These are phyloP conservation scores for Flagelloscypha sp. DNA, from an alignment of 768 basidiomycete genomes.

Conservation along the genomic window DNA sequence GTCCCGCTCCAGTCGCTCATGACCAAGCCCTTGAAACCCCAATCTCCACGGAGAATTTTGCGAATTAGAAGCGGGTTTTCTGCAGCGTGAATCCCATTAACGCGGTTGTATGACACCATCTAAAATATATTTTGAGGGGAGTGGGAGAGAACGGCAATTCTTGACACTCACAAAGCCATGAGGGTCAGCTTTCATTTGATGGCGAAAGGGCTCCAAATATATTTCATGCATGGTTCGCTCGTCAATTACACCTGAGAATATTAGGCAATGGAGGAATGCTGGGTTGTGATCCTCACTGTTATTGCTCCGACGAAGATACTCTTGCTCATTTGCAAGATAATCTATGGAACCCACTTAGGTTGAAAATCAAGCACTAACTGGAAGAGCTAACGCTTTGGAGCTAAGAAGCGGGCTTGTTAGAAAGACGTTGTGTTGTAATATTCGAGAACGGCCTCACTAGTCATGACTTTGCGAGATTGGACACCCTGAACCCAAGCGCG, in stretches of 20 bases:
- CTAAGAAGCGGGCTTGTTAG: too few species aligned
- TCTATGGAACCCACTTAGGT: too few species aligned
- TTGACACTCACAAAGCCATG: slow-evolving; percentile 54
- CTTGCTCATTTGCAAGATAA: slow-evolving; percentile 56
- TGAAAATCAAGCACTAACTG: slow-evolving; percentile 2
- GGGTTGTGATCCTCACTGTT: slow-evolving; percentile 29
- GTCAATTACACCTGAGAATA: slow-evolving; percentile 35
- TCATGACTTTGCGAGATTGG: slow-evolving; percentile 47
- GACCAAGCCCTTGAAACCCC: slow-evolving; percentile 33
- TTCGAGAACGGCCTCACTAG: too few species aligned
- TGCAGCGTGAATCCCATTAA: slow-evolving; percentile 32
- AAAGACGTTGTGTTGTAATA: too few species aligned
- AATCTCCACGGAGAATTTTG: slow-evolving; percentile 32
- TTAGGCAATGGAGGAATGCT: slow-evolving; percentile 21
- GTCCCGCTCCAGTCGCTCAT: slow-evolving; percentile 35
- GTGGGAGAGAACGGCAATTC: too few species aligned
- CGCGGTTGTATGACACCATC: slow-evolving; percentile 33
- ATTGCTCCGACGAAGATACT: slow-evolving; percentile 34
- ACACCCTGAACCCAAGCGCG: slow-evolving; percentile 56
- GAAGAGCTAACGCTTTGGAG: slow-evolving; percentile 14
- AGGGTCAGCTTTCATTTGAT: slow-evolving; percentile 45
- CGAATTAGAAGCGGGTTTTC: slow-evolving; percentile 29
- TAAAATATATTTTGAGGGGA: too few species aligned
- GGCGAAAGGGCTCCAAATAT: slow-evolving; percentile 57
- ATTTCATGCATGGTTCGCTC: slow-evolving; percentile 59